phyloP scores from a whole-genome alignment of 1,139 yeast species.

The Kluyveromyces marxianus region DNA sequence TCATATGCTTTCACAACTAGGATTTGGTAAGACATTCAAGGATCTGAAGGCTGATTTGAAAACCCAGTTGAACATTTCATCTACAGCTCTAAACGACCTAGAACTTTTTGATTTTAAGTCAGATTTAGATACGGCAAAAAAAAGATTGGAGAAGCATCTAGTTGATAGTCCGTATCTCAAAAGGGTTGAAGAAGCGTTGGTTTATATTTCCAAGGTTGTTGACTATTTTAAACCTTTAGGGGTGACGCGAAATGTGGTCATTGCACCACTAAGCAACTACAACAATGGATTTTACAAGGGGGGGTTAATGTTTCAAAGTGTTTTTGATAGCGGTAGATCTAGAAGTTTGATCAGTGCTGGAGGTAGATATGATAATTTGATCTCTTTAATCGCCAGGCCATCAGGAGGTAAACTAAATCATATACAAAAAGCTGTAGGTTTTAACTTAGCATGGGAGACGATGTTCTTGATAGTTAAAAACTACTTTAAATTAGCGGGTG shows the following conservation, averaged over 20 bases:
- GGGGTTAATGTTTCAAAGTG: constrained; percentile 84
- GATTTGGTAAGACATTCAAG: constrained; percentile 58
- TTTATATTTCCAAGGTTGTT: constrained; percentile 51
- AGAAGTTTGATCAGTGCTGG: constrained; percentile 69
- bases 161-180: constrained; percentile 62
- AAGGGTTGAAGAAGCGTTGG: constrained; percentile 55
- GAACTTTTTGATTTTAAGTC: constrained; percentile 71
- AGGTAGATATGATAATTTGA: constrained; percentile 77
- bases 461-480: constrained; percentile 44
- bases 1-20: constrained; percentile 65
- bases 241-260: constrained; percentile 41
- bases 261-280: constrained; percentile 75
- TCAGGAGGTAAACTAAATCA: constrained; percentile 34
- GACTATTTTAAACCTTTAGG: constrained; percentile 51
- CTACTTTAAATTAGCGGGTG: constrained; percentile 33
- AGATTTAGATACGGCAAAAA: constrained; percentile 56
- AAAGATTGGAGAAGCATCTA: constrained; percentile 60
- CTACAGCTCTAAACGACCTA: constrained; percentile 74
- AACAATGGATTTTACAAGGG: constrained; percentile 69
- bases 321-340: constrained; percentile 45
- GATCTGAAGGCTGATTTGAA: constrained; percentile 61
- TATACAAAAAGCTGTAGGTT: constrained; percentile 70
- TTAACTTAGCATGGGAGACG: constrained; percentile 64
- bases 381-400: constrained; percentile 53
- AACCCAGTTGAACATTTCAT: constrained; percentile 65